Percentiles rank a stretch among this genome's conserved stretches.
phyloP scores from a whole-genome alignment of 1,284 basidiomycete species.

The Rhodotorula sp. region DNA sequence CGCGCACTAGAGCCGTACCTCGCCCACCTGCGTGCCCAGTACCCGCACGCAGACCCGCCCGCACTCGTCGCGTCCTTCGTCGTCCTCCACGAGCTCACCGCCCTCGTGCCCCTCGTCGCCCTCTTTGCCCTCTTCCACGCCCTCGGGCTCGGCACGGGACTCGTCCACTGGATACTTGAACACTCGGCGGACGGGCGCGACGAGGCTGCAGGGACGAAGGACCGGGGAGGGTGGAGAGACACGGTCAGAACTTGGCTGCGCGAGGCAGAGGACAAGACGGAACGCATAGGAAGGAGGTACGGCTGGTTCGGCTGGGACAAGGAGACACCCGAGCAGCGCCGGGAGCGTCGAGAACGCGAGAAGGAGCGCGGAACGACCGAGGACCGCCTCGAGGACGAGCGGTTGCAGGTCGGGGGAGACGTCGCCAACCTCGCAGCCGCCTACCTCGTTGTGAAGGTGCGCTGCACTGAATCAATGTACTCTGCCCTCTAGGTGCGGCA shows the following conservation, averaged over 20 bases:
- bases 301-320: slow-evolving; percentile 79
- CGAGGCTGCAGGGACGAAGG: not conserved
- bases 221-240: slow-evolving; percentile 27
- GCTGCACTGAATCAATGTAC: slow-evolving; percentile 27
- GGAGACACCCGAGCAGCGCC: slow-evolving; percentile 44
- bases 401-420: slow-evolving; percentile 61
- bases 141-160: slow-evolving; percentile 68
- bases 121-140: slow-evolving; percentile 72
- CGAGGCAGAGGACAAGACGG: slow-evolving; percentile 72
- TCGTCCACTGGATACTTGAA: slow-evolving; percentile 57
- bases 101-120: slow-evolving; percentile 71
- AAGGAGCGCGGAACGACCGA: slow-evolving; percentile 20
- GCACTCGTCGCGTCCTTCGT: slow-evolving; percentile 78
- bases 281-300: slow-evolving; percentile 71
- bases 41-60: slow-evolving; percentile 62
- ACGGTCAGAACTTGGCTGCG: slow-evolving; percentile 64
- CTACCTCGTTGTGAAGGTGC: slow-evolving; percentile 79
- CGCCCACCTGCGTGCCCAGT: slow-evolving; percentile 17
- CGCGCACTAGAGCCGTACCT: slow-evolving; percentile 18
- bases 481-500: not conserved
- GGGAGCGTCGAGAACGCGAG: slow-evolving; percentile 9
- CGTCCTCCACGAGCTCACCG: slow-evolving; percentile 83
- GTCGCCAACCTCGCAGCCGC: slow-evolving; percentile 77
- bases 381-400: slow-evolving; percentile 44
- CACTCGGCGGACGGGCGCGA: slow-evolving; percentile 7